A percentile compares a stretch with the other conserved stretches of the same genome.
These are phyloP conservation scores for Phoenix dactylifera DNA, from an alignment of 176 grass and related monocot genomes.

Conservation along the genomic window DNA sequence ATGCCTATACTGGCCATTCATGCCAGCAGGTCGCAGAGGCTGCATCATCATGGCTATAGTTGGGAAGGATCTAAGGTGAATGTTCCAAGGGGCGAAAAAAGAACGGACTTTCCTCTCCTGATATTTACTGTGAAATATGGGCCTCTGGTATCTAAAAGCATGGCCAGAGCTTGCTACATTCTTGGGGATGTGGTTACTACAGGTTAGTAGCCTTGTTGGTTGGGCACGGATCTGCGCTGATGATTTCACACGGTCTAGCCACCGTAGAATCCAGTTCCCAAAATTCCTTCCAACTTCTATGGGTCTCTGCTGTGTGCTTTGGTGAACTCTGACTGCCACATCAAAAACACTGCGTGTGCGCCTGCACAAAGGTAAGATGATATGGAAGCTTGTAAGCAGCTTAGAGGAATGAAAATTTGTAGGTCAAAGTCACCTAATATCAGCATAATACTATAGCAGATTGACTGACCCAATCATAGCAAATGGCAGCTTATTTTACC, in stretches of 20 bases:
- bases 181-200: background rate
- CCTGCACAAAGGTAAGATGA: background rate
- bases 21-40: background rate
- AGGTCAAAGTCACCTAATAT: too few relatives aligned
- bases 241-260: conserved; percentile 6
- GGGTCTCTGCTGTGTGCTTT: background rate
- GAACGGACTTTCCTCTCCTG: conserved; percentile 8
- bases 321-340: background rate
- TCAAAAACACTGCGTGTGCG: background rate
- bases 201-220: background rate
- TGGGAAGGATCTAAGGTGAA: conserved; percentile 5
- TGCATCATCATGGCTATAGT: conserved; percentile 21
- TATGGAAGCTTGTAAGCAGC: background rate
- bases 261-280: conserved; percentile 11
- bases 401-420: too few relatives aligned
- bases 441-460: too few relatives aligned
- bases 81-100: conserved; percentile 7
- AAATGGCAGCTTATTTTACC: too few relatives aligned
- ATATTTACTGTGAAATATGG: background rate
- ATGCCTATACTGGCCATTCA: conserved; percentile 18
- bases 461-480: too few relatives aligned
- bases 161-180: background rate
- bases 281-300: conserved; percentile 2
- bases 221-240: background rate
- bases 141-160: background rate